These are phyloP conservation scores for Allomyces macrogynus DNA, from an alignment of 192 early-diverging fungal species.

Conservation along the genomic window DNA sequence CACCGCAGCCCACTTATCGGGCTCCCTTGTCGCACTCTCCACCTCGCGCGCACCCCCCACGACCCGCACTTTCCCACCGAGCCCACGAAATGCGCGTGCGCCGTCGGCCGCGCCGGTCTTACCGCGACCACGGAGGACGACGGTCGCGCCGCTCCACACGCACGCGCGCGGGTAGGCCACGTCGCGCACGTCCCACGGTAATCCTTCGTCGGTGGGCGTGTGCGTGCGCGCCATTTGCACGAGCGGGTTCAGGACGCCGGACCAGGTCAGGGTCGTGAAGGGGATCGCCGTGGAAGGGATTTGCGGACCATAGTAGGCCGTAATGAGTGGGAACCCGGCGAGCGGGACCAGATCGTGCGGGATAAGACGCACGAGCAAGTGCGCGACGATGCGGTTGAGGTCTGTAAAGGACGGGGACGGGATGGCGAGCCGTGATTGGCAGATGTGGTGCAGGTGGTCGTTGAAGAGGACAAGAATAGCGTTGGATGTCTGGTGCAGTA, in stretches of 20 bases:
- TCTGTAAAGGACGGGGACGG: constrained; percentile 1
- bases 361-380: not conserved
- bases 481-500: constrained; percentile 1
- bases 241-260: constrained; percentile 1
- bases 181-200: not conserved
- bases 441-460: constrained; percentile 4
- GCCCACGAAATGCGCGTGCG: not conserved
- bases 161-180: not conserved
- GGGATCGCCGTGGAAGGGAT: not conserved
- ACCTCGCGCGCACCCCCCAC: not conserved
- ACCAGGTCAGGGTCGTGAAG: constrained; percentile 4
- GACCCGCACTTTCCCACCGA: not conserved
- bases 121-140: not conserved
- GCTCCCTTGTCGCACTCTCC: not conserved
- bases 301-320: constrained; percentile 4
- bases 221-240: constrained; percentile 5
- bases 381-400: not conserved
- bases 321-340: not conserved
- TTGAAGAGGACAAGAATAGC: constrained; percentile 1
- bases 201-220: constrained; percentile 3
- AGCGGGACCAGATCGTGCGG: not conserved
- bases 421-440: constrained; percentile 1
- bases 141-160: not conserved
- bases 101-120: not conserved
- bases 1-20: not conserved